Base-by-base conservation (phyloP, 768 basidiomycete genomes). In the Kwoniella botswanensis region DNA sequence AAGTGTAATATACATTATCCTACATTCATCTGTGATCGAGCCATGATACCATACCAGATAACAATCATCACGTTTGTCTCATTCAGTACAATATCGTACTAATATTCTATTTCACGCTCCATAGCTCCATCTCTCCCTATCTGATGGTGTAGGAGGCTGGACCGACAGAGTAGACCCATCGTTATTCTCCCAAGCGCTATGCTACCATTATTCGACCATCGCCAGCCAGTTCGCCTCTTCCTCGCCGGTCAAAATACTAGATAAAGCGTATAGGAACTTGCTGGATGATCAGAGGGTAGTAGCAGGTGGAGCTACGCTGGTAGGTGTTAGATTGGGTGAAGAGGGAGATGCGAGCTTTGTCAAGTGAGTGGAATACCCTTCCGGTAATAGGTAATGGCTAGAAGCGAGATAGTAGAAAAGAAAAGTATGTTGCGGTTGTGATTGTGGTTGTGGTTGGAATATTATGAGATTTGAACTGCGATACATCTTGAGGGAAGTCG, bases 71-170 rank as follows among this genome's bases (percentile, higher is more conserved):
- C 3, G 35, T 3, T 35, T 35, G 35, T 35, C 35, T 35, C 35
- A 35, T 35, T 6, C 35, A 35, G 35, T 6, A 35, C 59, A 43
- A 41, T 13, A 35, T 35, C 7, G 35, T 4, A 35, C 35, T 35
- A 35, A 35, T 35, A 35, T 1, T 35, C 7, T 4, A 35, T 35
- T 35, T 35, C 35, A 35, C 7, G 35, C 35, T 35, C 35, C 35
- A 35, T 72, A 76, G 75, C 78, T 76, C 15, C 79, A 78, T 53
- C 86, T 97, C 64, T 93, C 93, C 46, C 88, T 97, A 4, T 92
- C 94, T 50, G 94, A 98, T 76, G 94, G 94, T 21, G 94, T 97
- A 4, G 94, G 94, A 1, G 94, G 94, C 21, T 98, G 95, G 95
- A 87, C 59, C 88, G 90, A 46, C 88, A 88, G 29, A 91, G 88